Base-by-base conservation (phyloP, 2,329 filamentous ascomycete genomes). In the Trichoderma brevicompactum region DNA sequence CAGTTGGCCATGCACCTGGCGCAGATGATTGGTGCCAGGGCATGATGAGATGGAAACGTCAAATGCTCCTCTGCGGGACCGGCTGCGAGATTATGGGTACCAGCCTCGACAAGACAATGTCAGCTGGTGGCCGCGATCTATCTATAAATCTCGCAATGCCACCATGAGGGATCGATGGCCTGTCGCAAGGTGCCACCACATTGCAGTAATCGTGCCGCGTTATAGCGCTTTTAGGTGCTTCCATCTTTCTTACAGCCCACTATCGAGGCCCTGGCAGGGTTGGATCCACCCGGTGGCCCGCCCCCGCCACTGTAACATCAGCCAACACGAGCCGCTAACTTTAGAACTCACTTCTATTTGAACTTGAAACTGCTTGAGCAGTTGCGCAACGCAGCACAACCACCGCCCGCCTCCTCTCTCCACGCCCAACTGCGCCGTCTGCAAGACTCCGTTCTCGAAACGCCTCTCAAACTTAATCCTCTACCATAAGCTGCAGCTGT, bases 221-320 rank as follows among this genome's bases (percentile, higher is more conserved):
- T 63, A 28, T 63, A 63, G 60, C 60, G 60, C 32, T 43, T 15
- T 23, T 12, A 46, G 60, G 41, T 38, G 36, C 52, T 28, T 28
- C 17, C 19, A 2, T 41, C 36, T 17, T 10, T 28, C 49, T 17
- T 63, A 50, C 56, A 53, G 49, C 60, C 60, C 60, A 63, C 60
- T 46, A 28, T 41, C 44, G 4, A 38, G 48, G 9, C 28, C 60
- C 60, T 63, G 60, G 59, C 59, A 54, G 41, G 40, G n/a, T 38
- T 19, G 32, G 54, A 48, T 44, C 62, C 53, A 50, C 66, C 69
- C 68, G 68, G 56, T 72, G 71, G 72, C 71, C 72, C 72, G 71
- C 71, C 72, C 72, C 72, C 72, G 70, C 72, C 72, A 74, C 72
- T 66, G 64, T 67, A 65, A 55, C 55, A 50, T 63, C 60, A 63